A percentile compares a stretch with the other conserved stretches of the same genome.
These are phyloP conservation scores for Aureococcus anophagefferens DNA, from an alignment of 108 stramenopile species.

Conservation along the genomic window DNA sequence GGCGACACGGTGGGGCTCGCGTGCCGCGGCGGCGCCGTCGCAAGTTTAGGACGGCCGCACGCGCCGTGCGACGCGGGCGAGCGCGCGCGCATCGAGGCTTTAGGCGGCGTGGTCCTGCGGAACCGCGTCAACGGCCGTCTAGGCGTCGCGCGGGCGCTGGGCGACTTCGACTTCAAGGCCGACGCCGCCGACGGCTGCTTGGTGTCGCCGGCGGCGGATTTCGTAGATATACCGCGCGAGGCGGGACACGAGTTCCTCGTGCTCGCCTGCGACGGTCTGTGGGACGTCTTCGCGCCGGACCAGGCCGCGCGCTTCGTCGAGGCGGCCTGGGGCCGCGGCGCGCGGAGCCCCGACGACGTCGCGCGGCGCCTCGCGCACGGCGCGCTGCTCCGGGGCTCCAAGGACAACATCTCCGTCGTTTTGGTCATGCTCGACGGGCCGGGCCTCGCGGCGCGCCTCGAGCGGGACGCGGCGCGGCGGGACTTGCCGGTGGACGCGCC, in stretches of 20 bases:
- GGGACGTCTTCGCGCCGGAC: conserved; percentile 47
- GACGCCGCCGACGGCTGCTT: conserved; percentile 13
- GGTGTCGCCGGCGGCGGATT: not conserved
- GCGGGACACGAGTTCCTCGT: conserved; percentile 22
- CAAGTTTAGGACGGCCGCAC: no score
- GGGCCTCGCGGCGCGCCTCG: no score
- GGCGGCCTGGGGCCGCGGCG: not conserved
- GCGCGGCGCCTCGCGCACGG: conserved; percentile 6
- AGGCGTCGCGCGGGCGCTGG: conserved; percentile 46
- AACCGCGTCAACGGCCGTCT: conserved; percentile 50
- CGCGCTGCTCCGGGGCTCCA: conserved; percentile 15
- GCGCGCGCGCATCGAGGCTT: conserved; percentile 29
- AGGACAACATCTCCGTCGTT: conserved; percentile 42
- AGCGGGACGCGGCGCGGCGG: no score
- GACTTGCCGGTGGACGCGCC: no score
- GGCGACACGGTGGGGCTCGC: no score
- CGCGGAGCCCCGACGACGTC: not conserved
- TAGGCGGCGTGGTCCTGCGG: conserved; percentile 44
- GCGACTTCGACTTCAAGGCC: conserved; percentile 38
- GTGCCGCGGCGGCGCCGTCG: no score
- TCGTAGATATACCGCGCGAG: no score
- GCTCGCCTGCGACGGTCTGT: conserved; percentile 52
- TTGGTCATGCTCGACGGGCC: conserved; percentile 22
- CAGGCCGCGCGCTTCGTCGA: conserved; percentile 34
- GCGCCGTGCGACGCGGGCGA: conserved; percentile 31